Percentiles rank a stretch among this genome's conserved stretches.
Evolutionary conservation across 768 basidiomycete species (phyloP).

Genomic region (Xerocomus potaroensis): DNA sequence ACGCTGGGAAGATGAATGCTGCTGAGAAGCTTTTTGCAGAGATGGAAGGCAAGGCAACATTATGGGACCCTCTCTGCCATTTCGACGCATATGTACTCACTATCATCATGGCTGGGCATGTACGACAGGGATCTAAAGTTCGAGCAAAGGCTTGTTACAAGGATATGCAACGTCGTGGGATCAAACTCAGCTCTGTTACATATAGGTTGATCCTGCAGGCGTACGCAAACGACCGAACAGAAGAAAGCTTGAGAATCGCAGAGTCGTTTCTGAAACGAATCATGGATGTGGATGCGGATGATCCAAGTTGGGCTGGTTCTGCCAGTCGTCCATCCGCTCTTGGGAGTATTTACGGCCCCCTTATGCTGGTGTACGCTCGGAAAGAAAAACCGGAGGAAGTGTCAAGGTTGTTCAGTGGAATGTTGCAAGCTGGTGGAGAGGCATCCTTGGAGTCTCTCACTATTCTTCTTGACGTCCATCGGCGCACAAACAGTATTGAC

Average conservation of each 20-base stretch:
- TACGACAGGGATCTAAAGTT: constrained; percentile 48
- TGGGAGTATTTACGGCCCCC: constrained; percentile 56
- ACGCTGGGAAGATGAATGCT: constrained; percentile 57
- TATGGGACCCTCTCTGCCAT: constrained; percentile 36
- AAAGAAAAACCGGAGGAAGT: constrained; percentile 47
- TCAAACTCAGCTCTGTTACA: constrained; percentile 65
- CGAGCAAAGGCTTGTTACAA: constrained; percentile 64
- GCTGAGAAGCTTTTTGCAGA: constrained; percentile 65
- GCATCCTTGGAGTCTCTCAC: constrained; percentile 59
- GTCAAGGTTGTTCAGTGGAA: constrained; percentile 51
- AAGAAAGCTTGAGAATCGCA: constrained; percentile 54
- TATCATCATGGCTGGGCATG: constrained; percentile 69
- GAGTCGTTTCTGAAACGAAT: constrained; percentile 61
- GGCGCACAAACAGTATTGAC: constrained; percentile 50
- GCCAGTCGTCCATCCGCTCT: constrained; percentile 42
- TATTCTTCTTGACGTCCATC: constrained; percentile 68
- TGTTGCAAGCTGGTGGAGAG: constrained; percentile 49
- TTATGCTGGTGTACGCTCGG: constrained; percentile 50
- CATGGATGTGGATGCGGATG: constrained; percentile 32
- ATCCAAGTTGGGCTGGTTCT: constrained; percentile 37
- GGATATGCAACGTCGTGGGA: constrained; percentile 62
- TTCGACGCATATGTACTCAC: constrained; percentile 63
- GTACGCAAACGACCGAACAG: constrained; percentile 47
- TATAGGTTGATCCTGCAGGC: constrained; percentile 63
- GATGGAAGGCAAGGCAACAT: constrained; percentile 48